These are phyloP conservation scores for Penicillium capsulatum DNA, from an alignment of 2,329 filamentous ascomycete species.

Conservation along the genomic window DNA sequence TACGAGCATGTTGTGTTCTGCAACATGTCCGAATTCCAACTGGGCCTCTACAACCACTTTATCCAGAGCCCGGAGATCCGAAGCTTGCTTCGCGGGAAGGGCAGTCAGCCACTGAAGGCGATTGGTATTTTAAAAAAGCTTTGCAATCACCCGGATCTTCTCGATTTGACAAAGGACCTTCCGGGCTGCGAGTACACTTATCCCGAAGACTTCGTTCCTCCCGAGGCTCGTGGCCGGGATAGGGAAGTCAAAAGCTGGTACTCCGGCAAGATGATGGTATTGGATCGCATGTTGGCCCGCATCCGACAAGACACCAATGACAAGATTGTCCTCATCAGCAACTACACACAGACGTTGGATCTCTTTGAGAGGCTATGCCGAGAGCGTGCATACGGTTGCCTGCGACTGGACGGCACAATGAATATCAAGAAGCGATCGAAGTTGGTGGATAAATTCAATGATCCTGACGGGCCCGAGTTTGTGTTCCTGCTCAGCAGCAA, in stretches of 20 bases:
- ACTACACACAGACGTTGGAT: constrained; percentile 95
- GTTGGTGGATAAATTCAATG: constrained; percentile 95
- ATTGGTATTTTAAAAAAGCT: constrained; percentile 97
- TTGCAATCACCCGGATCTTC: constrained; percentile 93
- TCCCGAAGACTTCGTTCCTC: constrained; percentile 83
- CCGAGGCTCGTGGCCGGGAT: constrained; percentile 81
- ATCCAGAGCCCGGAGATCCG: constrained; percentile 94
- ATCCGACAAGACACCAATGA: constrained; percentile 96
- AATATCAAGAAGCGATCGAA: constrained; percentile 96
- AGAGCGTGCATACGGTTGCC: constrained; percentile 72
- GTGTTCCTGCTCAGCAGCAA: constrained; percentile 96
- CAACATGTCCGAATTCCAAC: constrained; percentile 86
- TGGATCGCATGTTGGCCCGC: constrained; percentile 95
- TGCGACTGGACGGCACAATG: constrained; percentile 95
- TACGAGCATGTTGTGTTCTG: constrained; percentile 99
- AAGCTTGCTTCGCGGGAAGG: constrained; percentile 84
- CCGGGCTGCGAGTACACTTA: constrained; percentile 79
- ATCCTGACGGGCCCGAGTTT: constrained; percentile 84
- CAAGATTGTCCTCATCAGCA: constrained; percentile 98
- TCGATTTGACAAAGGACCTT: constrained; percentile 76
- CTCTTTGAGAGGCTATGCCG: constrained; percentile 90
- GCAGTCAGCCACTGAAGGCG: constrained; percentile 91
- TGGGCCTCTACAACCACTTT: constrained; percentile 93
- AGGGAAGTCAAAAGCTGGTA: constrained; percentile 93
- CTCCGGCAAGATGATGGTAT: constrained; percentile 95